Percentiles rank a stretch among this genome's conserved stretches.
These are phyloP conservation scores for Neofusicoccum ribis DNA, from an alignment of 2,329 filamentous ascomycete species.

Conservation along the genomic window DNA sequence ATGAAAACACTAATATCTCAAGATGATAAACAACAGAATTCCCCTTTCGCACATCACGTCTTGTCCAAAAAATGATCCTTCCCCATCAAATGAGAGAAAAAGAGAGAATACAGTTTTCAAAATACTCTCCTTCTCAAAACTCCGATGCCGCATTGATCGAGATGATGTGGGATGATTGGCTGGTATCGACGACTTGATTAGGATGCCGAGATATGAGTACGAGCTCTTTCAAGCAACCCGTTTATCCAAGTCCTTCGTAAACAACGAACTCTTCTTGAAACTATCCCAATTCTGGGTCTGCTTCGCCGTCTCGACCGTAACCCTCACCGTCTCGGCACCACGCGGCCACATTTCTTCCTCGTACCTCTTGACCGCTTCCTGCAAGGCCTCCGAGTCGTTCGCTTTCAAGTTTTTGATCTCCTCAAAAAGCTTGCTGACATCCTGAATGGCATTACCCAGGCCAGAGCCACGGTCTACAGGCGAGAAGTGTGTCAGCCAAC, in stretches of 20 bases:
- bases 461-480: slow-evolving; percentile 47
- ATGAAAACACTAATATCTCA: too few species aligned
- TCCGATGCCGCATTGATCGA: too few species aligned
- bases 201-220: too few species aligned
- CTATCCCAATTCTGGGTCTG: slow-evolving; percentile 40
- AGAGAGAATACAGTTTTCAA: too few species aligned
- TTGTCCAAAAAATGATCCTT: too few species aligned
- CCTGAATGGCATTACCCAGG: slow-evolving; percentile 49
- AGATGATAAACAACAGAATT: too few species aligned
- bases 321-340: slow-evolving; percentile 34
- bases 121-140: too few species aligned
- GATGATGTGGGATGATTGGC: too few species aligned
- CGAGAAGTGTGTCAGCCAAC: neutral
- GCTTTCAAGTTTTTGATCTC: slow-evolving; percentile 21
- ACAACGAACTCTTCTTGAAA: slow-evolving; percentile 35
- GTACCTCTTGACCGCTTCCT: slow-evolving; percentile 22
- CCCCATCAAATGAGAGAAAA: too few species aligned
- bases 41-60: too few species aligned
- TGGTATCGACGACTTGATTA: too few species aligned
- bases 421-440: slow-evolving; percentile 43
- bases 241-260: slow-evolving; percentile 27
- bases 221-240: neutral
- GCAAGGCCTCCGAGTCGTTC: neutral
- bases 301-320: slow-evolving; percentile 34
- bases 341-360: slow-evolving; percentile 47